A percentile compares a stretch with the other conserved stretches of the same genome.
These are phyloP conservation scores for Scutellaria galericulata DNA, from an alignment of 257 asterid genomes.

Conservation along the genomic window DNA sequence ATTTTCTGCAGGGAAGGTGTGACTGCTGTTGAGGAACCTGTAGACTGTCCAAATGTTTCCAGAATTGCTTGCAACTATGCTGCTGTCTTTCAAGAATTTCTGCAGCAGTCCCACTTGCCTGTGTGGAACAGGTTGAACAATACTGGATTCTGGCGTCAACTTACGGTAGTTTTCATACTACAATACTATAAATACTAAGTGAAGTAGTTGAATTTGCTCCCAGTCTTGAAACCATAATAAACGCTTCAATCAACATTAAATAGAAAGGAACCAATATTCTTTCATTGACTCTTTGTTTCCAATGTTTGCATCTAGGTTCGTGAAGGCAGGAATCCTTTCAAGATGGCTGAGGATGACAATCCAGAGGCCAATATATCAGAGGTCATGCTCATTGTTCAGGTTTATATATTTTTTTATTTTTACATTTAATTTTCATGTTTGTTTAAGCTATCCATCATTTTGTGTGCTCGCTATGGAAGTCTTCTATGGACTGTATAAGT, in stretches of 20 bases:
- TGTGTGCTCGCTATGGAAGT: neutral
- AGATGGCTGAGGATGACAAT: constrained; percentile 49
- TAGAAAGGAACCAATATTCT: constrained; percentile 13
- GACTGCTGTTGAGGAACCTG: constrained; percentile 95
- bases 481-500: constrained; percentile 3
- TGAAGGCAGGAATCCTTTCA: constrained; percentile 75
- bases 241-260: constrained; percentile 2
- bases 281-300: constrained; percentile 28
- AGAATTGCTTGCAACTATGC: constrained; percentile 77
- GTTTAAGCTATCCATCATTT: constrained; percentile 14
- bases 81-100: constrained; percentile 75
- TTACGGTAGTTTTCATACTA: constrained; percentile 61
- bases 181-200: constrained; percentile 7
- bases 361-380: constrained; percentile 60
- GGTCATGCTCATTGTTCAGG: constrained; percentile 98
- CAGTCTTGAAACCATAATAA: constrained; percentile 12
- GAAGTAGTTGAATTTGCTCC: constrained; percentile 22
- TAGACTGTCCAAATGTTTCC: constrained; percentile 88
- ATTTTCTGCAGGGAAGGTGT: constrained; percentile 84
- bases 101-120: constrained; percentile 69
- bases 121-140: constrained; percentile 95
- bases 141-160: constrained; percentile 98
- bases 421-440: constrained; percentile 3
- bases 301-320: constrained; percentile 67
- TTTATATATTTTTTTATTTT: constrained; percentile 37